Conservation (phyloP, 2,329 filamentous ascomycete species). For the Verticillium nubilum region DNA sequence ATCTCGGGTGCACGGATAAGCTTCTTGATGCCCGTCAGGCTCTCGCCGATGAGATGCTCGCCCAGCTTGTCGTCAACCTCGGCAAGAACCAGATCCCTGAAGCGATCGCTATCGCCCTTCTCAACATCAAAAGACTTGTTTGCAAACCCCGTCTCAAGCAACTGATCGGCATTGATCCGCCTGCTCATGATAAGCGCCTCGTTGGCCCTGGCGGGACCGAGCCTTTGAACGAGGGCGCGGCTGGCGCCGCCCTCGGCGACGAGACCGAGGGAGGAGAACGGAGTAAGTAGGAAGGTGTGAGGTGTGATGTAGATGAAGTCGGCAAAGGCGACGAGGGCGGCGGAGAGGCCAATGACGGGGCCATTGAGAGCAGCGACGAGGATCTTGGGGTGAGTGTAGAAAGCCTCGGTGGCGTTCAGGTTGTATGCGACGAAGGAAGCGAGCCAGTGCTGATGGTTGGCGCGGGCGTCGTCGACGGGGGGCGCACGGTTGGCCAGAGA, state of each 20-base stretch:
- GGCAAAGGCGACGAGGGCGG: constrained; percentile 73
- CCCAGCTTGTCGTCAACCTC: constrained; percentile 82
- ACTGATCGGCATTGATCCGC: constrained; percentile 65
- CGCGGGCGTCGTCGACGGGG: constrained; percentile 26
- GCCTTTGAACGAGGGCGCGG: constrained; percentile 68
- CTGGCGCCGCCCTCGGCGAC: constrained; percentile 85
- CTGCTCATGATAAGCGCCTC: constrained; percentile 92
- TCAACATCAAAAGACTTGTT: constrained; percentile 69
- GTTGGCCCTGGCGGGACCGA: constrained; percentile 79
- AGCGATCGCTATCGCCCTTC: constrained; percentile 58
- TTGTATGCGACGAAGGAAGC: constrained; percentile 76
- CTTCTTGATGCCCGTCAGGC: constrained; percentile 77
- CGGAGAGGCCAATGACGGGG: constrained; percentile 81
- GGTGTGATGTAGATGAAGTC: constrained; percentile 91
- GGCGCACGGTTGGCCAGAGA: constrained; percentile 42
- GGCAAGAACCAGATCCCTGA: constrained; percentile 63
- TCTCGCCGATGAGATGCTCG: constrained; percentile 71
- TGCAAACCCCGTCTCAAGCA: constrained; percentile 73
- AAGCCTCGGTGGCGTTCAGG: constrained; percentile 81
- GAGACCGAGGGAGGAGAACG: constrained; percentile 84
- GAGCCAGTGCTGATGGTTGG: constrained; percentile 52
- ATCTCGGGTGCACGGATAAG: constrained; percentile 70
- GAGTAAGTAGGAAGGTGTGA: constrained; percentile 79
- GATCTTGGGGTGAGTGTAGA: constrained; percentile 92
- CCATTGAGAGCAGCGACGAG: constrained; percentile 89